Percentiles rank a stretch among this genome's conserved stretches.
Evolutionary conservation across 164 flowering plant genomes (phyloP).

Genomic region (Euptelea pleiosperma): DNA sequence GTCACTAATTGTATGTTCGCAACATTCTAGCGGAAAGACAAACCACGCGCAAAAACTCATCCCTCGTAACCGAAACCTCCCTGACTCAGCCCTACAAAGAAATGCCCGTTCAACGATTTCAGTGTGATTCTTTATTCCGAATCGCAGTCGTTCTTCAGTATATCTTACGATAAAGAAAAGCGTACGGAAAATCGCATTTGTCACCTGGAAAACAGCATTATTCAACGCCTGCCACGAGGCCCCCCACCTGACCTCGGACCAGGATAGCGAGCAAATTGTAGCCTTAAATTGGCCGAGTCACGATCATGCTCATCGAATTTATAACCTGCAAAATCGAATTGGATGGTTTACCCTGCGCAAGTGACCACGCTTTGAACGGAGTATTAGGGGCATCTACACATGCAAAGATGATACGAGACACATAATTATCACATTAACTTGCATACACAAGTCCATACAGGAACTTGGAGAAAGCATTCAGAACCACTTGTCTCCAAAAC

Average conservation of each 20-base stretch:
- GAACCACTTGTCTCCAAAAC: not conserved
- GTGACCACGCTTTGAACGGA: constrained; percentile 24
- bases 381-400: constrained; percentile 19
- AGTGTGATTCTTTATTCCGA: not conserved
- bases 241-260: constrained; percentile 94
- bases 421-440: constrained; percentile 7
- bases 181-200: constrained; percentile 18
- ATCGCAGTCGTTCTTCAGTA: too few species aligned
- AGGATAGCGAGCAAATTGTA: constrained; percentile 94
- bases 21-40: constrained; percentile 8
- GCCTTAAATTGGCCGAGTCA: constrained; percentile 65
- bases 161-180: constrained; percentile 21
- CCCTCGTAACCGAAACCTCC: constrained; percentile 17
- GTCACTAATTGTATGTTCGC: constrained; percentile 2
- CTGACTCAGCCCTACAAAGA: constrained; percentile 39
- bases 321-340: constrained; percentile 88
- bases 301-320: constrained; percentile 85
- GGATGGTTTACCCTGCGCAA: constrained; percentile 43
- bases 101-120: too few species aligned
- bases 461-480: constrained; percentile 1
- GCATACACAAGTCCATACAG: constrained; percentile 1
- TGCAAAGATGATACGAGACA: constrained; percentile 13
- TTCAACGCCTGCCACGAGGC: constrained; percentile 75
- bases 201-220: constrained; percentile 53
- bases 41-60: constrained; percentile 8